Percentiles rank a stretch among this genome's conserved stretches.
Conservation (phyloP, 164 flowering plant genomes). For the Akebia trifoliata region DNA sequence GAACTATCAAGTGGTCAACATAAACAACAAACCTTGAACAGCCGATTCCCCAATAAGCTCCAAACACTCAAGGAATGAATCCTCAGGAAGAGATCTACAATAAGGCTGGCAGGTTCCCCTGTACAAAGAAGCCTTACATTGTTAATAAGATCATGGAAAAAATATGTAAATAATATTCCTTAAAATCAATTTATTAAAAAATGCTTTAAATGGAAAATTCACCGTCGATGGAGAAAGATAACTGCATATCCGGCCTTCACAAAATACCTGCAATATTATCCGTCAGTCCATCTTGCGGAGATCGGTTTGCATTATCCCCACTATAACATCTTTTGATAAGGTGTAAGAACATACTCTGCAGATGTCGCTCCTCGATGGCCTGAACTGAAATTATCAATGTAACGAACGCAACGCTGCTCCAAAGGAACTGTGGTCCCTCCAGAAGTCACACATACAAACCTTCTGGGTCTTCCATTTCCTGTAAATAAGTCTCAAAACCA, state of each 20-base stretch:
- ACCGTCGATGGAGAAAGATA: constrained; percentile 77
- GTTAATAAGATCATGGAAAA: neutral
- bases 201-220: neutral
- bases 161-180: neutral
- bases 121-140: constrained; percentile 14
- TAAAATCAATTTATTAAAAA: neutral
- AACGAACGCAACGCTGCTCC: constrained; percentile 86
- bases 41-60: constrained; percentile 39
- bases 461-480: constrained; percentile 46
- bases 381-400: constrained; percentile 93
- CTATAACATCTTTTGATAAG: neutral
- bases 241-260: constrained; percentile 92
- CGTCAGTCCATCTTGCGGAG: no score
- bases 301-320: neutral
- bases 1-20: neutral
- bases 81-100: constrained; percentile 79
- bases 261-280: constrained; percentile 58
- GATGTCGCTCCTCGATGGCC: constrained; percentile 94
- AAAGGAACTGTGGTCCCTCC: constrained; percentile 96
- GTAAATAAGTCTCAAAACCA: constrained; percentile 10
- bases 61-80: constrained; percentile 80
- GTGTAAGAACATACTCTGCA: constrained; percentile 69
- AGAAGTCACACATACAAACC: constrained; percentile 83
- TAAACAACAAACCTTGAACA: constrained; percentile 44
- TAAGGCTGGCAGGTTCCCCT: constrained; percentile 90